A percentile compares a stretch with the other conserved stretches of the same genome.
These are phyloP conservation scores for Amylostereum areolatum DNA, from an alignment of 1,284 basidiomycete genomes.

Conservation along the genomic window DNA sequence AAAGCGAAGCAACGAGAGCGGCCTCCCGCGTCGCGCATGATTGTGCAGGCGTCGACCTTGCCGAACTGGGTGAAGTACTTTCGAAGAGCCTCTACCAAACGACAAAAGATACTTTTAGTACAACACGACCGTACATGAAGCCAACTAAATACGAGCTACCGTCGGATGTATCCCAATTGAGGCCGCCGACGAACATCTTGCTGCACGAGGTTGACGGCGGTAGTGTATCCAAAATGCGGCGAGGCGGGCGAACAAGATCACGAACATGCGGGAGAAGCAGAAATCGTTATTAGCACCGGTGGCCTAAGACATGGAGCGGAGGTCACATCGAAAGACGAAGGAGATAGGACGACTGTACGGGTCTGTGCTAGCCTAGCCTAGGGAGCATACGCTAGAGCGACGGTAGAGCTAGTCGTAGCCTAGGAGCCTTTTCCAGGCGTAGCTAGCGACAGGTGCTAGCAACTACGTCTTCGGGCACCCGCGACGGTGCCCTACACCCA, in stretches of 20 bases:
- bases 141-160: slow-evolving; percentile 51
- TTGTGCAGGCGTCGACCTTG: slow-evolving; percentile 86
- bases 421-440: slow-evolving; percentile 24
- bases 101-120: slow-evolving; percentile 29
- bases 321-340: slow-evolving; percentile 49
- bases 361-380: slow-evolving; percentile 64
- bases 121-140: slow-evolving; percentile 28
- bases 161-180: slow-evolving; percentile 97
- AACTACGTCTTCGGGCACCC: slow-evolving; percentile 18
- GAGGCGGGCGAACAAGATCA: slow-evolving; percentile 12
- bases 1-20: slow-evolving; percentile 93
- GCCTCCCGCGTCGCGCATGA: slow-evolving; percentile 91
- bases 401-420: slow-evolving; percentile 55
- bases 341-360: slow-evolving; percentile 67
- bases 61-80: slow-evolving; percentile 89
- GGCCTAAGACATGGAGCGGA: slow-evolving; percentile 66
- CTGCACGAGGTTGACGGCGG: slow-evolving; percentile 38
- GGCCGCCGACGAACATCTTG: slow-evolving; percentile 96
- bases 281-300: slow-evolving; percentile 72
- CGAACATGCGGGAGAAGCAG: slow-evolving; percentile 26
- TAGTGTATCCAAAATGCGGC: slow-evolving; percentile 11
- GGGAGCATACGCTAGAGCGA: slow-evolving; percentile 61
- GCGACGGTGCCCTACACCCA: slow-evolving; percentile 12
- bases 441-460: slow-evolving; percentile 19
- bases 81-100: slow-evolving; percentile 75